Percentiles rank a stretch among this genome's conserved stretches.
phyloP scores from a whole-genome alignment of 164 flowering plant genomes.

The Dillenia suffruticosa region DNA sequence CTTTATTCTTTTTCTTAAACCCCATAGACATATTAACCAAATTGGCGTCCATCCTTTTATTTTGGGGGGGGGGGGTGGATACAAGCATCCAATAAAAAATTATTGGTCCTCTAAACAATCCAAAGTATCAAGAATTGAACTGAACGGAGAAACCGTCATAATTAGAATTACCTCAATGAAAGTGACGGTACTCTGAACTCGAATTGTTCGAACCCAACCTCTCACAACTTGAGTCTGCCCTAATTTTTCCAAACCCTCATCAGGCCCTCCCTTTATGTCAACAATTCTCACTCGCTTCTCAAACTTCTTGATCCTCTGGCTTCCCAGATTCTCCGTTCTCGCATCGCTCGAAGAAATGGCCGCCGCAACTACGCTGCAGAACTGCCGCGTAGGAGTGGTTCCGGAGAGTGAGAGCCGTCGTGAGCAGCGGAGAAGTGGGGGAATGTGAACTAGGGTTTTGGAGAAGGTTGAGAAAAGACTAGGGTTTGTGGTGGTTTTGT shows the following conservation, averaged over 20 bases:
- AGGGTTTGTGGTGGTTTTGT: slow-evolving; percentile 12
- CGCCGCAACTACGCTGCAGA: slow-evolving; percentile 29
- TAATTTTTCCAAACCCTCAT: slow-evolving; percentile 62
- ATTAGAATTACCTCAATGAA: slow-evolving; percentile 61
- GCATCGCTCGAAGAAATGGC: slow-evolving; percentile 38
- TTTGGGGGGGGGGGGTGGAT: too few relatives aligned
- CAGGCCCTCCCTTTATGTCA: slow-evolving; percentile 71
- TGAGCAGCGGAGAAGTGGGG: slow-evolving; percentile 1
- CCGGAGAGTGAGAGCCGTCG: background rate
- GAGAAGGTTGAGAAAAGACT: slow-evolving; percentile 1
- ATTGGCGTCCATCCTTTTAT: too few relatives aligned
- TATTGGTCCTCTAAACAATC: background rate
- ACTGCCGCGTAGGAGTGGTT: slow-evolving; percentile 14
- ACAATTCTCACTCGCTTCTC: slow-evolving; percentile 56
- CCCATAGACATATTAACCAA: too few relatives aligned
- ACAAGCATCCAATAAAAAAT: background rate
- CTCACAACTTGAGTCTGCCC: slow-evolving; percentile 59
- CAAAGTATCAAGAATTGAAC: background rate
- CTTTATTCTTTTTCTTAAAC: too few relatives aligned
- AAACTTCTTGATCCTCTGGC: slow-evolving; percentile 52
- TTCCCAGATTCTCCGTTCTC: slow-evolving; percentile 8
- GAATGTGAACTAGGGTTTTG: background rate
- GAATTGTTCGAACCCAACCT: slow-evolving; percentile 94
- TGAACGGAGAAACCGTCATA: background rate
- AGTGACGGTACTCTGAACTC: slow-evolving; percentile 77